Base-by-base conservation (phyloP, 495 filamentous ascomycete species). In the Wilcoxina mikolae region DNA sequence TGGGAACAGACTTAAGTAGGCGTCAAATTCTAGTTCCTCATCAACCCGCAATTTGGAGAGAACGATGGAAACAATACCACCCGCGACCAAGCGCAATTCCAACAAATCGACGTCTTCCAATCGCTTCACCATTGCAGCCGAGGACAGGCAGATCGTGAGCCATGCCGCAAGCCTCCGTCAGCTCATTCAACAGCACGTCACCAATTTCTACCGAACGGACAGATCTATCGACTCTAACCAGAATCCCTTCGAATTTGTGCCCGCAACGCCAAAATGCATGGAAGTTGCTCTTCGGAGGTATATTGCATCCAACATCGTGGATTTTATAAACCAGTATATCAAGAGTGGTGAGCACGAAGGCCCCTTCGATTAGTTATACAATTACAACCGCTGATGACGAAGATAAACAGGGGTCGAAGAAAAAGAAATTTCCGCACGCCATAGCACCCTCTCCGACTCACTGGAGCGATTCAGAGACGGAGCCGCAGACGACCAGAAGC, bases 111-210 rank as follows among this genome's bases (percentile, higher is more conserved):
- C 15, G 35, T 39, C 35, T 39, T 12, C 35, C 35, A 18, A 15
- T 18, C 35, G 35, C 35, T 12, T 17, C 12, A 23, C 43, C 1
- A 46, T 12, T 25, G 12, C 24, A 22, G 43, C 23, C 17, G 43
- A 46, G 22, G 43, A 46, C 24, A 46, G 24, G 22, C n/a, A 46
- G 43, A 46, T 46, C 7, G 12, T 46, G 23, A 25, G 12, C 23
- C 12, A 46, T 23, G 22, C 23, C 15, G 11, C 12, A 25, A 17
- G 15, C 12, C 43, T 46, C 22, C n/a, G 43, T 25, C 43, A 46
- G 43, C 12, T 46, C 12, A 46, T 46, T 17, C 43, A 46, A 23
- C 43, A 46, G 22, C 43, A 46, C 22, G 23, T 46, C 43, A 46
- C 43, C 15, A 46, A 46, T 46, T 46, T 46, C 43, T 46, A 46